Percentiles rank a stretch among this genome's conserved stretches.
These are phyloP conservation scores for Nannochloris sp. DNA, from an alignment of 139 green algal species.

Conservation along the genomic window DNA sequence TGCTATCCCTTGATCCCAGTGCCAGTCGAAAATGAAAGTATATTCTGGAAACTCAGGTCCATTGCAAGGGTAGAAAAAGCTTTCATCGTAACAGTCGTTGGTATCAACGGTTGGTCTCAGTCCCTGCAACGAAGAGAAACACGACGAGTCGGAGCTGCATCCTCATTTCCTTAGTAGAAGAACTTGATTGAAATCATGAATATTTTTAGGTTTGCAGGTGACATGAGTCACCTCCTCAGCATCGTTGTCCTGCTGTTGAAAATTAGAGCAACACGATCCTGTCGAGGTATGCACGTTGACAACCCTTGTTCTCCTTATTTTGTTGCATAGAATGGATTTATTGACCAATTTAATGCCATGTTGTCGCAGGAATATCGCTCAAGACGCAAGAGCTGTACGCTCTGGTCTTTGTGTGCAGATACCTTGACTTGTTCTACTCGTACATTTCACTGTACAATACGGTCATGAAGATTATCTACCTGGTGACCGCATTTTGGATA, in stretches of 20 bases:
- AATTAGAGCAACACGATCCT: slow-evolving; percentile 85
- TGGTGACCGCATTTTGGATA: slow-evolving; percentile 70
- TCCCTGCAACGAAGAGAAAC: too few relatives aligned
- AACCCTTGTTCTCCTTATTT: background rate
- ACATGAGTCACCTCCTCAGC: slow-evolving; percentile 86
- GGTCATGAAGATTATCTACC: slow-evolving; percentile 96
- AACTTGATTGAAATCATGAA: slow-evolving; percentile 60
- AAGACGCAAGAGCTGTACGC: slow-evolving; percentile 97
- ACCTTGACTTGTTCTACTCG: slow-evolving; percentile 91
- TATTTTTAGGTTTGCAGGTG: slow-evolving; percentile 82
- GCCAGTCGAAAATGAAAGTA: too few relatives aligned
- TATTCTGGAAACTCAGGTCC: too few relatives aligned
- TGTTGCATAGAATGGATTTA: background rate
- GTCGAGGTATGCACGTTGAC: slow-evolving; percentile 57
- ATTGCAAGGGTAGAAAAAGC: too few relatives aligned
- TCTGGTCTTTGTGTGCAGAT: slow-evolving; percentile 90
- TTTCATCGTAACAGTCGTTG: too few relatives aligned
- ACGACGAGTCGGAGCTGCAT: too few relatives aligned
- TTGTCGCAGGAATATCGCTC: slow-evolving; percentile 80
- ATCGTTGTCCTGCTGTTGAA: slow-evolving; percentile 94
- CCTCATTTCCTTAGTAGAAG: too few relatives aligned
- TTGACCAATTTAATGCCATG: slow-evolving; percentile 3
- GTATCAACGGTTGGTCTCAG: too few relatives aligned
- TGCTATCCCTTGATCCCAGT: too few relatives aligned
- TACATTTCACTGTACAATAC: slow-evolving; percentile 97